Evolutionary conservation across 2,329 filamentous ascomycete genomes (phyloP).

Genomic region (Drechslera avenae): DNA sequence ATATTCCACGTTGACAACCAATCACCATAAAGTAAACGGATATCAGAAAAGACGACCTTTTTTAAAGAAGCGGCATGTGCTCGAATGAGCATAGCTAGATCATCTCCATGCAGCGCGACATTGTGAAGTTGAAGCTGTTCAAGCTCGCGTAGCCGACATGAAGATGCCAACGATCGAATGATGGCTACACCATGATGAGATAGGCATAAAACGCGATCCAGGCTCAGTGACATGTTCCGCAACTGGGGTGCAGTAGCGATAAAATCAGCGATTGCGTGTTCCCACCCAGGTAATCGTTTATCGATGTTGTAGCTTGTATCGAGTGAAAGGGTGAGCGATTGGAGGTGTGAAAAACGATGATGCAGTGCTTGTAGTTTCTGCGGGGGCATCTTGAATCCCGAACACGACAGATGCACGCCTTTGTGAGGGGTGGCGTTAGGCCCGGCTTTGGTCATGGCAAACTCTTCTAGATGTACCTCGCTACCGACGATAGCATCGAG

Average conservation of each 20-base stretch:
- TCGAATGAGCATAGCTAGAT: constrained; percentile 20
- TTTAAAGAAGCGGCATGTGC: constrained; percentile 22
- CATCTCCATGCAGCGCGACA: constrained; percentile 18
- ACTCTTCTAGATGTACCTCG: constrained; percentile 24
- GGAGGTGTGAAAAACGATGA: constrained; percentile 19
- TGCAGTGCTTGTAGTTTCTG: constrained; percentile 18
- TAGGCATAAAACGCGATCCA: constrained; percentile 19
- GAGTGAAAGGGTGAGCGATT: constrained; percentile 27
- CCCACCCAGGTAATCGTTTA: constrained; percentile 28
- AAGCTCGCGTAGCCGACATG: constrained; percentile 17
- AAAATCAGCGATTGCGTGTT: constrained; percentile 26
- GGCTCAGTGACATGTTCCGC: constrained; percentile 25
- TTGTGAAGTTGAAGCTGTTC: constrained; percentile 24
- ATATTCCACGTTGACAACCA: constrained; percentile 21
- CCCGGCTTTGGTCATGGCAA: constrained; percentile 28
- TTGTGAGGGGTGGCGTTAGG: constrained; percentile 12
- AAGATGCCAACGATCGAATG: constrained; percentile 20
- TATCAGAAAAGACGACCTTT: constrained; percentile 16
- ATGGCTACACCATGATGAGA: constrained; percentile 24
- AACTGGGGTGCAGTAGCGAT: constrained; percentile 24
- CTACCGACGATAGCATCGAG: constrained; percentile 29
- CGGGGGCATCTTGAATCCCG: constrained; percentile 19
- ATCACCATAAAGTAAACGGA: constrained; percentile 18
- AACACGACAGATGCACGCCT: constrained; percentile 20
- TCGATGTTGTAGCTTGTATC: constrained; percentile 15